Base-by-base conservation (phyloP, 1,139 yeast species). In the Suhomyces guaymorum region DNA sequence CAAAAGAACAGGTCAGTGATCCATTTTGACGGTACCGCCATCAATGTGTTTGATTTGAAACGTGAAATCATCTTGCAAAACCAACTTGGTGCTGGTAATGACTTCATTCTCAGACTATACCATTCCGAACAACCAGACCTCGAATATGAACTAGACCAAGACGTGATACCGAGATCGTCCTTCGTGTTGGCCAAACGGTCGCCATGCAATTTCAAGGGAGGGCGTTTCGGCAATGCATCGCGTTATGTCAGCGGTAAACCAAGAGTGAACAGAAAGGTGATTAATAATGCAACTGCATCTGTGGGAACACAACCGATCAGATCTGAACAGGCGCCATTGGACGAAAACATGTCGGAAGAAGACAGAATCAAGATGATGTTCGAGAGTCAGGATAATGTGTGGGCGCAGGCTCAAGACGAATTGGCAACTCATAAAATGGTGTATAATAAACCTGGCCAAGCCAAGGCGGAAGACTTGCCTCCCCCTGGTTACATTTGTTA, bases 401-500 rank as follows among this genome's bases (percentile, higher is more conserved):
- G 98, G 98, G 85, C 85, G 33, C 89, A 85, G 52, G 86, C 96
- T 1, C 98, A 92, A 58, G 94, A 87, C 48, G 86, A 80, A 42
- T 82, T 92, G 80, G 84, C 96, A 4, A 74, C 78, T 4, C 89
- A 84, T 26, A 80, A 82, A 32, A 74, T 85, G 31, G 75, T 83
- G 3, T 81, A 73, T 42, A 61, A 64, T 44, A 66, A 63, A 29
- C 78, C 76, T 43, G 41, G 40, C 4, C 58, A 73, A 19, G 60
- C 57, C 41, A 67, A 58, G 26, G 63, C 75, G 24, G 90, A 79
- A 46, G 85, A 82, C 46, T 78, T 85, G 6, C 96, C 97, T 4
- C 98, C 98, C 1, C 92, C 96, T 4, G 96, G 96, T 1, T 92
- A 92, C 54, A 83, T 90, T 55, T 92, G 98, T 59, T 90, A 92